These are phyloP conservation scores for Gnomoniopsis sp. DNA, from an alignment of 2,329 filamentous ascomycete species.

Conservation along the genomic window DNA sequence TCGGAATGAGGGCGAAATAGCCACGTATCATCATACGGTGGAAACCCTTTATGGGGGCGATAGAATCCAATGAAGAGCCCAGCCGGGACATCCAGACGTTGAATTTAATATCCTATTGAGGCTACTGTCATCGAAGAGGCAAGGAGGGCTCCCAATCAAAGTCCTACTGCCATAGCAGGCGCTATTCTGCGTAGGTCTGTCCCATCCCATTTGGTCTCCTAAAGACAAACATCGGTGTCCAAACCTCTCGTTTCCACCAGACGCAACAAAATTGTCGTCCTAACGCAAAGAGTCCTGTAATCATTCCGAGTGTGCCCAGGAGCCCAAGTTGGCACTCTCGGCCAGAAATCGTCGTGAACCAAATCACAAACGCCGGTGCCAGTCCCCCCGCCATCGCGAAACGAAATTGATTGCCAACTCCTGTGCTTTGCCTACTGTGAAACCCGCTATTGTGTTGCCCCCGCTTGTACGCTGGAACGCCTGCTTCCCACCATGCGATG, in stretches of 20 bases:
- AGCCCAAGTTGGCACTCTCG: too few relatives aligned
- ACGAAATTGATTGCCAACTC: not conserved
- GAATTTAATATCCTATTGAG: not conserved
- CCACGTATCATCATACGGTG: not conserved
- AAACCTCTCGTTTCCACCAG: too few relatives aligned
- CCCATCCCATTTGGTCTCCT: not conserved
- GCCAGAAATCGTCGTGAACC: not conserved
- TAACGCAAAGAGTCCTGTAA: too few relatives aligned
- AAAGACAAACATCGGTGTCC: too few relatives aligned
- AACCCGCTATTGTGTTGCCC: not conserved
- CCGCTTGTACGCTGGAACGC: not conserved
- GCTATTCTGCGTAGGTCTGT: not conserved
- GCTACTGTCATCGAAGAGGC: not conserved
- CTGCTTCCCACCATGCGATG: not conserved
- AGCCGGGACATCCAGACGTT: not conserved
- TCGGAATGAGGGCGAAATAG: too few relatives aligned
- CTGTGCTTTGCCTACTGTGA: not conserved
- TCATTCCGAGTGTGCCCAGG: too few relatives aligned
- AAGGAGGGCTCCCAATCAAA: not conserved
- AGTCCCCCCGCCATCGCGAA: not conserved
- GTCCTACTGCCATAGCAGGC: not conserved
- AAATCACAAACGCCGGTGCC: not conserved
- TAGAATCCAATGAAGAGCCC: not conserved
- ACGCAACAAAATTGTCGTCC: too few relatives aligned
- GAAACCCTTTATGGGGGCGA: not conserved